Conservation (phyloP, 768 basidiomycete genomes). For the Chlorophyllum brunneum region DNA sequence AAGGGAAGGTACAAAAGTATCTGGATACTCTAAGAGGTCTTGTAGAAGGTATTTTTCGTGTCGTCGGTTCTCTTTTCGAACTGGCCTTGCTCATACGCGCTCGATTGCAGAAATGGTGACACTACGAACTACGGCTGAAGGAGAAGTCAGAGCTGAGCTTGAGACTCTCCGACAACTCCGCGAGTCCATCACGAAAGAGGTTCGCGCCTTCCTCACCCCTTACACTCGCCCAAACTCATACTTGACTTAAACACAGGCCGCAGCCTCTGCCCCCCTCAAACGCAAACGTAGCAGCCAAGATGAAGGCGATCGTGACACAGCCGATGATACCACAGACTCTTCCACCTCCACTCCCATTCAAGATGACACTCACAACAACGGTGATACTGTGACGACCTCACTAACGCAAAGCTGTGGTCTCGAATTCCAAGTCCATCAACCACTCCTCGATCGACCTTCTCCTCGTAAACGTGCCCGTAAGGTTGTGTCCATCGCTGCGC, state of each 20-base stretch:
- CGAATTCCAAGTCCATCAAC: slow-evolving; percentile 3
- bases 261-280: slow-evolving; percentile 31
- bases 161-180: slow-evolving; percentile 29
- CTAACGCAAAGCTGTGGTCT: no score
- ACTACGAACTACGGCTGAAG: slow-evolving; percentile 38
- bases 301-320: background rate
- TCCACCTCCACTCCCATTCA: background rate
- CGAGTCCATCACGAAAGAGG: slow-evolving; percentile 20
- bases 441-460: slow-evolving; percentile 22
- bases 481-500: slow-evolving; percentile 40
- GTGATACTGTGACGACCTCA: no score
- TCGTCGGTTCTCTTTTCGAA: background rate
- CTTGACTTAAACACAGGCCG: slow-evolving; percentile 1
- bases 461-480: slow-evolving; percentile 45
- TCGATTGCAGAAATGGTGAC: slow-evolving; percentile 39
- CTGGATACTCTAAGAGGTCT: slow-evolving; percentile 34
- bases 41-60: slow-evolving; percentile 40
- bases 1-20: slow-evolving; percentile 20
- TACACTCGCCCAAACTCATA: background rate
- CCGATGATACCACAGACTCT: background rate
- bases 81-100: background rate
- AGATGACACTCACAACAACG: background rate
- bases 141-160: slow-evolving; percentile 44
- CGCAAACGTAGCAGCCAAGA: slow-evolving; percentile 45
- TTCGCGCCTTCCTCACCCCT: slow-evolving; percentile 19